Evolutionary conservation across 176 grass and related monocot species (phyloP), one percentile per base, ranked within the genome.

Genomic region (Raddia guianensis): DNA sequence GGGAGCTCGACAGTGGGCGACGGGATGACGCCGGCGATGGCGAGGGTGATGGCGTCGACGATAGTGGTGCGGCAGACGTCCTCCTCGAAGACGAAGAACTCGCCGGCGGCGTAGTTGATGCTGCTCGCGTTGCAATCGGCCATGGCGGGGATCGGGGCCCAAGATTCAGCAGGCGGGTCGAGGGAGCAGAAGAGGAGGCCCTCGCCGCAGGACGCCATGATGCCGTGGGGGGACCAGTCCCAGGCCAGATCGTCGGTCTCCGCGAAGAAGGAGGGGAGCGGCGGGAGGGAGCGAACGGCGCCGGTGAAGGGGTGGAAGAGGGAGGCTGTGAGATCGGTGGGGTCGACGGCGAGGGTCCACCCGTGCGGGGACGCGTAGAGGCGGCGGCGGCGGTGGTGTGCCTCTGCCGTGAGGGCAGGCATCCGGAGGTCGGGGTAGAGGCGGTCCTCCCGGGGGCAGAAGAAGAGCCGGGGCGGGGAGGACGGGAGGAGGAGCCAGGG

Each of bases 21-120:
- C 14, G 14, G 72, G 78, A 89, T 77, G 58, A 77, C 6, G 15
- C 8, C 12, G 0, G 43, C 46, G 59, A 61, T 9, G 15, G 2
- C 44, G 15, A 61, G 72, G 78, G 72, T 82, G 72, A 12, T 2
- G 14, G 73, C 68, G 73, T 89, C 83, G 44, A 89, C n/a, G 78
- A 89, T 48, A 72, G 83, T 82, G 78, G 78, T 82, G 73, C 87
- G 87, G 78, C 83, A 89, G 50, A 77, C 66, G 66, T 89, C 87
- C 87, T 89, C 87, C 66, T 89, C 87, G 67, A 89, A 89, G 67
- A 86, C 50, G 78, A 89, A 86, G 78, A 89, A 89, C 74, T 86
- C 44, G 33, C 73, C 87, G 45, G 0, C 73, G 78, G 60, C 50
- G 83, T 86, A 89, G 83, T 89, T 82, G 83, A 89, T 86, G 78